Percentiles rank a stretch among this genome's conserved stretches.
These are phyloP conservation scores for Tulasnella calospora DNA, from an alignment of 768 basidiomycete genomes.

Conservation along the genomic window DNA sequence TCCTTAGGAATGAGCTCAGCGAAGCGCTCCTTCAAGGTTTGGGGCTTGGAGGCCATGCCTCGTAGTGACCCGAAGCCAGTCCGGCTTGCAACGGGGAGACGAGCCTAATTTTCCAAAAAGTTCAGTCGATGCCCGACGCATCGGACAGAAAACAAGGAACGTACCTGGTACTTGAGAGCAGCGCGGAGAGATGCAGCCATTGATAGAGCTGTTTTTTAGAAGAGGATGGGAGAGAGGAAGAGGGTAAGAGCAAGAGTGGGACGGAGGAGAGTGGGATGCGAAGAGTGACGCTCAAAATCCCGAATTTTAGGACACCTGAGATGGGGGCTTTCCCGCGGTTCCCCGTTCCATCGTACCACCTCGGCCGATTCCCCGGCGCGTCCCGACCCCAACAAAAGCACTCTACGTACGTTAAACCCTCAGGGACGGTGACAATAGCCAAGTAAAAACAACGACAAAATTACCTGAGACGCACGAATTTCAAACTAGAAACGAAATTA, in stretches of 20 bases:
- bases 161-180: conserved; percentile 27
- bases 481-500: background rate
- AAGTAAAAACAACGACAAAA: background rate
- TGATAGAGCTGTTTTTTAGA: conserved; percentile 6
- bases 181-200: conserved; percentile 26
- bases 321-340: conserved; percentile 17
- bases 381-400: conserved; percentile 1
- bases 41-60: conserved; percentile 45
- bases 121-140: conserved; percentile 11
- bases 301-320: conserved; percentile 10
- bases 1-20: conserved; percentile 90
- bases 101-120: conserved; percentile 25
- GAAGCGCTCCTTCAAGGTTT: conserved; percentile 85
- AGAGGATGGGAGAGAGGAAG: conserved; percentile 12
- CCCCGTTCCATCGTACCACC: background rate
- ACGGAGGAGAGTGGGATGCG: conserved; percentile 3
- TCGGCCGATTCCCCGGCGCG: background rate
- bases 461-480: background rate
- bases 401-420: background rate
- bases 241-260: conserved; percentile 8
- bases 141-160: background rate
- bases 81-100: conserved; percentile 7
- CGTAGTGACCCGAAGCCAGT: conserved; percentile 11
- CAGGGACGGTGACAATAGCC: background rate
- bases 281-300: background rate